These are phyloP conservation scores for Pseudohyphozyma bogoriensis DNA, from an alignment of 768 basidiomycete genomes.

Conservation along the genomic window DNA sequence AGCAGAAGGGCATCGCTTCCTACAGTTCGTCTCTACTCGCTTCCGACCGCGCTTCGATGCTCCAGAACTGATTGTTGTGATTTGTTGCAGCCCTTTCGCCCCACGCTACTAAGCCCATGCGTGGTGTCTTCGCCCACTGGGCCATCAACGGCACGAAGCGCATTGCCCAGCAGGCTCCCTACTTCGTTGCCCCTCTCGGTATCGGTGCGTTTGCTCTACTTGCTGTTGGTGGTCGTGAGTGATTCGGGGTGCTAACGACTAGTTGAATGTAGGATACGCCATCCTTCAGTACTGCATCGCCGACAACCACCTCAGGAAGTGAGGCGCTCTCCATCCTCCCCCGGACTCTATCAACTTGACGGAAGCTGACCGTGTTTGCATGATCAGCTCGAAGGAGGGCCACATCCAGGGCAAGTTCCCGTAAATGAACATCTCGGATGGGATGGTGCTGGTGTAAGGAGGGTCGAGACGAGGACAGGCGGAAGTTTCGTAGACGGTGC, in stretches of 20 bases:
- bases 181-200: conserved; percentile 67
- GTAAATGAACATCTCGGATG: background rate
- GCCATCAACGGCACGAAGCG: conserved; percentile 79
- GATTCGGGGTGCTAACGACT: no score
- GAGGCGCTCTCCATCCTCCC: background rate
- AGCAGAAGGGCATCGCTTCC: conserved; percentile 63
- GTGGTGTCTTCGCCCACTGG: conserved; percentile 61
- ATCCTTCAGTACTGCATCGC: conserved; percentile 25
- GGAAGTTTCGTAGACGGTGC: no score
- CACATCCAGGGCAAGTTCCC: conserved; percentile 8
- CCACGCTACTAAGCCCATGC: conserved; percentile 60
- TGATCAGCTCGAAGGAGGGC: background rate
- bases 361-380: no score
- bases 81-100: conserved; percentile 80
- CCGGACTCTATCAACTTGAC: no score
- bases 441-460: background rate
- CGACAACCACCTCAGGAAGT: conserved; percentile 30
- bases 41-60: background rate
- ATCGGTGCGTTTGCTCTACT: conserved; percentile 49
- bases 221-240: background rate
- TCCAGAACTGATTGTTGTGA: background rate
- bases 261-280: conserved; percentile 20
- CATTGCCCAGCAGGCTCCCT: conserved; percentile 59
- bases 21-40: conserved; percentile 56
- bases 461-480: no score